Conservation (phyloP, 768 basidiomycete species). For the Pisolithus microcarpus region DNA sequence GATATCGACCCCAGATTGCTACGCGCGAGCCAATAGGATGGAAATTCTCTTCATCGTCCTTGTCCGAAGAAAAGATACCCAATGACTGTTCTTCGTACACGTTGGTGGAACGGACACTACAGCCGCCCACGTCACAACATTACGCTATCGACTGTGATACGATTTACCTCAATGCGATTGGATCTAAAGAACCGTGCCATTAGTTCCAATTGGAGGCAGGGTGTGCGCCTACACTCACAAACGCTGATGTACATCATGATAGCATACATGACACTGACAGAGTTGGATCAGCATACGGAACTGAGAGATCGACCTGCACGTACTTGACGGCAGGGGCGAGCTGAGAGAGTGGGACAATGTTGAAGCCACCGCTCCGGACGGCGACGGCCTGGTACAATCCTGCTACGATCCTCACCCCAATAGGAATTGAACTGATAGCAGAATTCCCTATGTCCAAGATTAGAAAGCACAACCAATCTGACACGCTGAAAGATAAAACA, state of each 20-base stretch:
- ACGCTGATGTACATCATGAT: conserved; percentile 93
- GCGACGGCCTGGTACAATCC: conserved; percentile 75
- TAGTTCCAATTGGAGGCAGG: not conserved
- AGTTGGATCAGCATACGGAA: not conserved
- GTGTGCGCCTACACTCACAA: conserved; percentile 41
- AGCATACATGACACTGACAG: conserved; percentile 67
- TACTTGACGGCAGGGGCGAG: conserved; percentile 88
- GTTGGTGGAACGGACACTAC: conserved; percentile 83
- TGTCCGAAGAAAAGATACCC: too few relatives aligned
- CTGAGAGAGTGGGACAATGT: conserved; percentile 60
- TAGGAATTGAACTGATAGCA: conserved; percentile 58
- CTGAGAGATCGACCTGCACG: conserved; percentile 18
- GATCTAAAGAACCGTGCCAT: conserved; percentile 37
- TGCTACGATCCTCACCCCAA: conserved; percentile 60
- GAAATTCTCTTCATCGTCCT: too few relatives aligned
- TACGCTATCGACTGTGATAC: not conserved
- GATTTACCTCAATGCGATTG: conserved; percentile 70
- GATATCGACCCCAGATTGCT: too few relatives aligned
- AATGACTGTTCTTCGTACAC: conserved; percentile 98
- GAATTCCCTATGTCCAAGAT: conserved; percentile 82
- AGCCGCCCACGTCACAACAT: not conserved
- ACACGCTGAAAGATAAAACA: conserved; percentile 36
- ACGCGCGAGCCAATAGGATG: too few relatives aligned
- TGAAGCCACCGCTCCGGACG: conserved; percentile 85
- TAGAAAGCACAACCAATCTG: too few relatives aligned